Conservation (phyloP, 2,329 filamentous ascomycete genomes). For the Pseudomassariella vexata region DNA sequence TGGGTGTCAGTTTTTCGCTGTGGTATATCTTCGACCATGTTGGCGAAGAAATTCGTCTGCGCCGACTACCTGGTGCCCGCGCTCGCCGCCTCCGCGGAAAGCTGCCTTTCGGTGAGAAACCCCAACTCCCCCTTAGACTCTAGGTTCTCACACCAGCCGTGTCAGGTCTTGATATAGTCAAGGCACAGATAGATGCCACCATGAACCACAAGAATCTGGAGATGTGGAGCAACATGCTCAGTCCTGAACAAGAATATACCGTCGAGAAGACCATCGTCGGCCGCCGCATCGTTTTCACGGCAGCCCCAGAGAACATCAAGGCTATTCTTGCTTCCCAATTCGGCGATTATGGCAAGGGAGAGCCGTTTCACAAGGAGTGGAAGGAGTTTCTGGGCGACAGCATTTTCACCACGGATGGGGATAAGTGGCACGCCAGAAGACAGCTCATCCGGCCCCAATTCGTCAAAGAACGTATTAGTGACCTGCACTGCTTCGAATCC, state of each 20-base stretch:
- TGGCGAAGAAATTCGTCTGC: slow-evolving; percentile 37
- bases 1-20: slow-evolving; percentile 30
- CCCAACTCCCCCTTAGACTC: slow-evolving; percentile 3
- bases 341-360: slow-evolving; percentile 75
- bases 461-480: slow-evolving; percentile 75
- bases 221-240: slow-evolving; percentile 54
- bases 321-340: slow-evolving; percentile 87
- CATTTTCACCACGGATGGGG: slow-evolving; percentile 76
- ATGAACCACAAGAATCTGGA: slow-evolving; percentile 51
- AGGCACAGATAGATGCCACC: slow-evolving; percentile 46
- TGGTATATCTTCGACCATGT: slow-evolving; percentile 31
- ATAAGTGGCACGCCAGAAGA: slow-evolving; percentile 73
- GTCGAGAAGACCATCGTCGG: slow-evolving; percentile 51
- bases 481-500: slow-evolving; percentile 74
- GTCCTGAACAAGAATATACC: slow-evolving; percentile 42
- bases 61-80: slow-evolving; percentile 35
- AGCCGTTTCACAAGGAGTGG: slow-evolving; percentile 70
- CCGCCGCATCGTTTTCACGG: slow-evolving; percentile 65
- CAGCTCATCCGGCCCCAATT: slow-evolving; percentile 83
- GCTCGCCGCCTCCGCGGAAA: slow-evolving; percentile 28
- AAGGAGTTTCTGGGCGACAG: slow-evolving; percentile 68
- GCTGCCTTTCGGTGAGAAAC: slow-evolving; percentile 39
- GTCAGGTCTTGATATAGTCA: slow-evolving; percentile 60
- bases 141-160: slow-evolving; percentile 8
- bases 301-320: slow-evolving; percentile 86